These are phyloP conservation scores for Phytophthora sojae DNA, from an alignment of 352 stramenopile species.

Conservation along the genomic window DNA sequence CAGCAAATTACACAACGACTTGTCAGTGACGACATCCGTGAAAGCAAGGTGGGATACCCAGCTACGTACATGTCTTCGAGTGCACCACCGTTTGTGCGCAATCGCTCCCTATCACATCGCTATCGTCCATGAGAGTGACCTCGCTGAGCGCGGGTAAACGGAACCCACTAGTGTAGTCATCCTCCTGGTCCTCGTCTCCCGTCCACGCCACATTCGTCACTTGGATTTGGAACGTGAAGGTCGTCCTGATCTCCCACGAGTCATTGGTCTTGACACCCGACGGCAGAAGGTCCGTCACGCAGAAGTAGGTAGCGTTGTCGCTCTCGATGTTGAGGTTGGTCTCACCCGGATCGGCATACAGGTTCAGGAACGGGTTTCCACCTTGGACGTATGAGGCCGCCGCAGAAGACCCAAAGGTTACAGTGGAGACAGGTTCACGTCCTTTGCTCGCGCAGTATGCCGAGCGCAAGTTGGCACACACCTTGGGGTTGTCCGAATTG, in stretches of 20 bases:
- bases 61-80: conserved; percentile 62
- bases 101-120: conserved; percentile 61
- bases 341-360: conserved; percentile 69
- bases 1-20: conserved; percentile 13
- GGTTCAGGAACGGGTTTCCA: conserved; percentile 79
- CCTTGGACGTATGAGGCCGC: conserved; percentile 72
- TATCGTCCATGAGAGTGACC: conserved; percentile 68
- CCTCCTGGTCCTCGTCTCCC: conserved; percentile 24
- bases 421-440: conserved; percentile 47
- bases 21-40: conserved; percentile 11
- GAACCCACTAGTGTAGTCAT: conserved; percentile 33
- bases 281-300: conserved; percentile 70
- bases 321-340: conserved; percentile 53
- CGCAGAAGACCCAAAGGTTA: conserved; percentile 51
- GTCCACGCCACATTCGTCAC: conserved; percentile 63
- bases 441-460: conserved; percentile 61
- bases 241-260: conserved; percentile 72
- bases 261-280: conserved; percentile 62
- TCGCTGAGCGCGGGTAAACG: conserved; percentile 61
- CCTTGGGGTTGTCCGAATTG: conserved; percentile 66
- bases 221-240: conserved; percentile 83
- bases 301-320: conserved; percentile 82
- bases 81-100: conserved; percentile 77
- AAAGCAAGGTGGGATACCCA: conserved; percentile 7
- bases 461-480: conserved; percentile 75